Evolutionary conservation across 2,329 filamentous ascomycete genomes (phyloP), one percentile per base, ranked within the genome.

Genomic region (Verticillium nubilum): DNA sequence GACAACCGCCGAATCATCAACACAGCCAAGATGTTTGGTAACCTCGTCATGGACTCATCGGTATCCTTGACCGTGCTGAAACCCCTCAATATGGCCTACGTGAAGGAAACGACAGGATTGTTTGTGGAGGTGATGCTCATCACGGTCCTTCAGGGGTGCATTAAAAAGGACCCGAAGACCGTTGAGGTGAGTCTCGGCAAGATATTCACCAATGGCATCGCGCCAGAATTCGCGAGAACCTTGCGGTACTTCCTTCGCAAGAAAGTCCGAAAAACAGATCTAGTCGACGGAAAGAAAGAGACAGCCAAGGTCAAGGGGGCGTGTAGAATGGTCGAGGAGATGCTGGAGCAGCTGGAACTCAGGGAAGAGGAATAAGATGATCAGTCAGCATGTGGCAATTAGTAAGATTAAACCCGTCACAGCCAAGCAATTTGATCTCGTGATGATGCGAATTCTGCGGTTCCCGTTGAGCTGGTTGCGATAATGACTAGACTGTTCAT

Each of bases 51-150:
- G 1, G 76, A 77, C 54, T 76, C 78, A 1, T 74, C 72, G 17
- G 67, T 85, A 52, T 72, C 73, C 4, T 72, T 86, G 23, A 73
- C 73, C 13, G 68, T 86, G 7, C 73, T 88, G 52, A 88, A 90
- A 74, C 86, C 86, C 17, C 81, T 98, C 52, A 92, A 95, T 64
- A 85, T 97, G 58, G 84, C 86, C 0, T 91, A 90, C 65, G 74
- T 97, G 56, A 90, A 92, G 69, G 77, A 85, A 7, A 92, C 89
- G 74, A 91, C 91, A 0, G 86, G 83, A 59, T 84, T 85, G 26
- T 95, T 98, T 69, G 80, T 93, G 53, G 92, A 97, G 72, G 78
- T 95, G 7, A 75, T 97, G 65, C 79, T 98, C 17, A 86, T 95
- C 55, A 89, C 86, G 2, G 74, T 92, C 13, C 84, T 98, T 31